Percentiles rank a stretch among this genome's conserved stretches.
Conservation (phyloP, 1,139 yeast genomes). For the Candida tetrigidarum region DNA sequence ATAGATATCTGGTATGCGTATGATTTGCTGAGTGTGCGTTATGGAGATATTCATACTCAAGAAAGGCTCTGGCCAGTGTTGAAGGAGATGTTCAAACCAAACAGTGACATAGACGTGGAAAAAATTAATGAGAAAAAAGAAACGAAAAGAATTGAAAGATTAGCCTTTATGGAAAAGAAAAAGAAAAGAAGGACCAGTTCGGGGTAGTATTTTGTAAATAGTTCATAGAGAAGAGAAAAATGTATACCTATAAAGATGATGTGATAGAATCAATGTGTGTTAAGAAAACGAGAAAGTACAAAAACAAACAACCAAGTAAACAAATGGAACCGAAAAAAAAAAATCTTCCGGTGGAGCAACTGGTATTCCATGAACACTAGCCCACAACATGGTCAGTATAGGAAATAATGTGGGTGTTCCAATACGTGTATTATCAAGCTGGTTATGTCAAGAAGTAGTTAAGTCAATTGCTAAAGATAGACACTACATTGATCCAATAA, state of each 20-base stretch:
- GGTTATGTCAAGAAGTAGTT: constrained; percentile 25
- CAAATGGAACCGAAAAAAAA: too few relatives aligned
- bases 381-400: too few relatives aligned
- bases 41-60: constrained; percentile 17
- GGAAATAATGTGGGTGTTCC: constrained; percentile 21
- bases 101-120: constrained; percentile 19
- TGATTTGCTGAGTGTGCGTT: constrained; percentile 42
- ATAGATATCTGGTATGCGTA: constrained; percentile 46
- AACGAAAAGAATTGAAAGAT: constrained; percentile 37
- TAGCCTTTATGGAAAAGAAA: constrained; percentile 20
- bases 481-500: constrained; percentile 18
- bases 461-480: constrained; percentile 11
- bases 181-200: constrained; percentile 15
- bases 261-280: too few relatives aligned
- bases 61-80: constrained; percentile 16
- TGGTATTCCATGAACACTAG: too few relatives aligned
- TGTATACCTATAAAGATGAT: not conserved
- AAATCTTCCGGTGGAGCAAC: too few relatives aligned
- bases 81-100: constrained; percentile 12
- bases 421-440: constrained; percentile 26
- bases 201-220: not conserved
- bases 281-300: too few relatives aligned
- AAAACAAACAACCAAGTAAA: not conserved
- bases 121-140: constrained; percentile 38
- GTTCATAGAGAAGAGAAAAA: not conserved